Evolutionary conservation across 2,329 filamentous ascomycete species (phyloP).

Genomic region (Dichotomopilus funicola): DNA sequence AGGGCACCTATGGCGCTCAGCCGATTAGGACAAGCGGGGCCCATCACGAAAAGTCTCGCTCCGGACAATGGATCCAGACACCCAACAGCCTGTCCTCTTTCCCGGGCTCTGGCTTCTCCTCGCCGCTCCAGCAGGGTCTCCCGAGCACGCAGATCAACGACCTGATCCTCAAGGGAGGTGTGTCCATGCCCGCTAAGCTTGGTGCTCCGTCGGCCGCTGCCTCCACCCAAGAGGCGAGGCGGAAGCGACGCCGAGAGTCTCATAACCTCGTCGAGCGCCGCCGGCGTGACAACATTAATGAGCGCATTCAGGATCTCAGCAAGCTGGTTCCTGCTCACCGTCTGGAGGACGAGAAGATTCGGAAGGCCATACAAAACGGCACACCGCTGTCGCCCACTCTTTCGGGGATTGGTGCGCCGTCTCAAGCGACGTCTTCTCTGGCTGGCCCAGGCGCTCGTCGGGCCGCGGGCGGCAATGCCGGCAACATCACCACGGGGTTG

Average conservation of each 20-base stretch:
- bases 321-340: constrained; percentile 87
- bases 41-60: constrained; percentile 72
- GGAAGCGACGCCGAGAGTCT: constrained; percentile 82
- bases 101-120: constrained; percentile 82
- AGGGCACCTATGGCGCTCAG: constrained; percentile 69
- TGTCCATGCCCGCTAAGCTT: constrained; percentile 85
- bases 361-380: constrained; percentile 89
- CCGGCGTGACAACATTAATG: constrained; percentile 95
- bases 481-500: constrained; percentile 85
- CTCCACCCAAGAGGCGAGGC: constrained; percentile 88
- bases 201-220: constrained; percentile 44
- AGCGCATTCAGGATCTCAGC: constrained; percentile 93
- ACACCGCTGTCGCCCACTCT: constrained; percentile 81
- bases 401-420: constrained; percentile 60
- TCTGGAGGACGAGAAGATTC: constrained; percentile 92
- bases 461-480: constrained; percentile 61
- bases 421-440: constrained; percentile 76
- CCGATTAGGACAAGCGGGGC: constrained; percentile 65
- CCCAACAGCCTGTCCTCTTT: constrained; percentile 79
- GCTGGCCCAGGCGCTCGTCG: constrained; percentile 78
- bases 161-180: constrained; percentile 79
- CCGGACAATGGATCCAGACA: constrained; percentile 86
- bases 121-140: constrained; percentile 63
- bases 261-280: constrained; percentile 95
- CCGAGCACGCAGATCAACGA: constrained; percentile 76